Evolutionary conservation across 805 yeast genomes (phyloP).

Genomic region (Zygosaccharomyces kombuchaensis): DNA sequence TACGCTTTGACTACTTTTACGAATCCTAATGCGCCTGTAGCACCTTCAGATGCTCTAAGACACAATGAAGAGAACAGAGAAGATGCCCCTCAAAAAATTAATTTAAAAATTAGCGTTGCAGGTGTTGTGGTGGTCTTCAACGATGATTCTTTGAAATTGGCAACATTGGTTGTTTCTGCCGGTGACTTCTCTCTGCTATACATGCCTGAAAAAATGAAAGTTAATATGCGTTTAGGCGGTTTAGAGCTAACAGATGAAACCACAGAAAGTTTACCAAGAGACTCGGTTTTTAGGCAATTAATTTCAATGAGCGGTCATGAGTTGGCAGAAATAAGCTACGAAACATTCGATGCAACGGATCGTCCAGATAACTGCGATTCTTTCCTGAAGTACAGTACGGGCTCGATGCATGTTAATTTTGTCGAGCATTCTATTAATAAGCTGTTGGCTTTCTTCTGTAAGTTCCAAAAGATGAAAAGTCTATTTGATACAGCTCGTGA

Average conservation of each 20-base stretch:
- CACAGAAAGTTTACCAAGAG: slow-evolving; percentile 55
- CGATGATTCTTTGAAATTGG: slow-evolving; percentile 78
- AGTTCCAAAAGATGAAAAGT: slow-evolving; percentile 78
- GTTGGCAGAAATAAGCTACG: slow-evolving; percentile 77
- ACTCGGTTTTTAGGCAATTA: slow-evolving; percentile 57
- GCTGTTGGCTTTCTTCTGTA: slow-evolving; percentile 61
- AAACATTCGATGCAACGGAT: slow-evolving; percentile 63
- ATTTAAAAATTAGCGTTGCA: slow-evolving; percentile 62
- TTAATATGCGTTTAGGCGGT: slow-evolving; percentile 71
- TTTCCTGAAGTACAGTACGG: slow-evolving; percentile 44
- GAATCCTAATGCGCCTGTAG: slow-evolving; percentile 62
- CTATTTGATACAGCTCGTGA: slow-evolving; percentile 87
- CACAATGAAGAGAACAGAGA: slow-evolving; percentile 58
- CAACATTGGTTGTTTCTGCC: slow-evolving; percentile 69
- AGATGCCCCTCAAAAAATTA: slow-evolving; percentile 68
- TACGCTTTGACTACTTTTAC: slow-evolving; percentile 84
- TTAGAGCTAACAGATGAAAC: slow-evolving; percentile 73
- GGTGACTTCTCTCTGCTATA: slow-evolving; percentile 65
- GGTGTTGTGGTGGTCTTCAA: slow-evolving; percentile 71
- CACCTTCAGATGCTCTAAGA: slow-evolving; percentile 66
- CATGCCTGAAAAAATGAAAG: slow-evolving; percentile 72
- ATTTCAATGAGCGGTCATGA: slow-evolving; percentile 73
- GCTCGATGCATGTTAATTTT: slow-evolving; percentile 71
- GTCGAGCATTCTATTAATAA: slow-evolving; percentile 75
- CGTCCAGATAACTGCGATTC: slow-evolving; percentile 44